phyloP scores from a whole-genome alignment of 208 protist genomes.

The Polymyxa betae region DNA sequence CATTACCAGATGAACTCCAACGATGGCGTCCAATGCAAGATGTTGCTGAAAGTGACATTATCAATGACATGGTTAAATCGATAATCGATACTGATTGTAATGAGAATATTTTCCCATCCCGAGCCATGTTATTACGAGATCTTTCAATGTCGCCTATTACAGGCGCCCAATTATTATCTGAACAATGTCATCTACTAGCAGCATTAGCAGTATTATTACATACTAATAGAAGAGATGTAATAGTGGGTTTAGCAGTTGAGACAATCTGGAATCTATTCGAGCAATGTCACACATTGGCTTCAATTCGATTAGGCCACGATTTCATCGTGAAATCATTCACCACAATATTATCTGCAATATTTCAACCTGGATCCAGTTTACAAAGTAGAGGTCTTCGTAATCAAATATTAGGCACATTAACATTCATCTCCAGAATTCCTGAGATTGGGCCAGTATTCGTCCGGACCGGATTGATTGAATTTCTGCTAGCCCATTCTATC shows the following conservation, averaged over 20 bases:
- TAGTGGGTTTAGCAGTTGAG: neutral
- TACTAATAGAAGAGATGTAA: neutral
- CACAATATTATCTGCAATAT: neutral
- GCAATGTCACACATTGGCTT: neutral
- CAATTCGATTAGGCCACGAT: neutral
- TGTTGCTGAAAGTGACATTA: neutral
- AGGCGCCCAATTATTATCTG: neutral
- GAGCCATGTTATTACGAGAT: neutral
- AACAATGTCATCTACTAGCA: neutral
- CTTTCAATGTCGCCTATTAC: neutral
- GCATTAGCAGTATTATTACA: neutral
- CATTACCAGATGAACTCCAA: too few relatives aligned
- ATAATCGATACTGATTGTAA: neutral
- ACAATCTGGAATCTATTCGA: constrained; percentile 39
- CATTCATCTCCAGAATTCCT: neutral
- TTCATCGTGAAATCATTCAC: neutral
- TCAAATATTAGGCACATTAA: neutral
- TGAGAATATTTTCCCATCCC: neutral
- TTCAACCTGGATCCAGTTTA: neutral
- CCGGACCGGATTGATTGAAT: neutral
- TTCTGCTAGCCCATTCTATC: neutral
- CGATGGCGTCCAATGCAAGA: too few relatives aligned
- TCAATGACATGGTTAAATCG: neutral
- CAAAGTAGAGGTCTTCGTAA: neutral
- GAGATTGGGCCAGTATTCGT: neutral